These are phyloP conservation scores for Cubamyces sp. DNA, from an alignment of 768 basidiomycete genomes.

Conservation along the genomic window DNA sequence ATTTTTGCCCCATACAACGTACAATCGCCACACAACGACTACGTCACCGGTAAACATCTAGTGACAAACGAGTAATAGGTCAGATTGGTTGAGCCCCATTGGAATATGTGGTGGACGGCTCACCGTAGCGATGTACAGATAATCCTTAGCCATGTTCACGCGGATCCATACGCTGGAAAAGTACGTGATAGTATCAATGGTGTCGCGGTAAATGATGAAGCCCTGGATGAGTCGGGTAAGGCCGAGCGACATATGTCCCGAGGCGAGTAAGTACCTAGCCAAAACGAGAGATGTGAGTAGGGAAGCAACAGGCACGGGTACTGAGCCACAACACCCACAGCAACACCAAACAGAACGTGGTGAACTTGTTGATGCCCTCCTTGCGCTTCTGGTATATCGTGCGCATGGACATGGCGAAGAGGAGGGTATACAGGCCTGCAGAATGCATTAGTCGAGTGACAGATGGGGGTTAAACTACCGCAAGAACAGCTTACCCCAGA, in stretches of 20 bases:
- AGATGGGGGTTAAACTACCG: background rate
- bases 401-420: background rate
- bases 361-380: too few species aligned
- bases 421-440: background rate
- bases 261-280: conserved; percentile 15
- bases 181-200: conserved; percentile 12
- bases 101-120: background rate
- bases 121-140: conserved; percentile 23
- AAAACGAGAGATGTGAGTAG: background rate
- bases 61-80: too few species aligned
- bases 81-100: background rate
- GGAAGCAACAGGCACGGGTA: too few species aligned
- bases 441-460: background rate
- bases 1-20: conserved; percentile 13
- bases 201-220: conserved; percentile 16
- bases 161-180: conserved; percentile 15
- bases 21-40: conserved; percentile 17
- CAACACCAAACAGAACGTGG: background rate
- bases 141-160: conserved; percentile 21
- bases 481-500: background rate
- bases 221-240: conserved; percentile 18
- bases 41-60: conserved; percentile 15
- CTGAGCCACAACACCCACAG: background rate
- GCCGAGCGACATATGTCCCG: conserved; percentile 18
- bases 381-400: too few species aligned